Percentiles rank a stretch among this genome's conserved stretches.
phyloP scores from a whole-genome alignment of 108 stramenopile species.

The Cyclostephanos invisitatus region DNA sequence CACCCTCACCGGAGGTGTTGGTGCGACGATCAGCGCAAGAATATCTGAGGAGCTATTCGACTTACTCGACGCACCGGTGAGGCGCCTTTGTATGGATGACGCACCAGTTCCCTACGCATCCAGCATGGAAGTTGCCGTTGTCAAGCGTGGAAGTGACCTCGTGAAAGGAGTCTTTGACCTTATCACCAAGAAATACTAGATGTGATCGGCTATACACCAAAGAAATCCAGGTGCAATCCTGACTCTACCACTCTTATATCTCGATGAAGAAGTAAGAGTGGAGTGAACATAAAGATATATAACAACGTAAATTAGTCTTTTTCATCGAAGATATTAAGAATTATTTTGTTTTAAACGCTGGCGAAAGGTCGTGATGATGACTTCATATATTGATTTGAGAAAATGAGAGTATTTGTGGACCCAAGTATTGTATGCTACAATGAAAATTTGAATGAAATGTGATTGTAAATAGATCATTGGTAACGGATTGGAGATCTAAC shows the following conservation, averaged over 20 bases:
- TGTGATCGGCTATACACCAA: not conserved
- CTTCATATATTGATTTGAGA: not conserved
- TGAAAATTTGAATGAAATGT: too few relatives aligned
- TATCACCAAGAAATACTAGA: slow-evolving; percentile 68
- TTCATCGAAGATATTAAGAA: not conserved
- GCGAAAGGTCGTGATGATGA: not conserved
- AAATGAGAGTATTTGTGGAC: too few relatives aligned
- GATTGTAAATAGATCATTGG: too few relatives aligned
- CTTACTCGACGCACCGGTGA: slow-evolving; percentile 94
- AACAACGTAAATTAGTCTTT: not conserved
- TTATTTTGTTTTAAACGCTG: not conserved
- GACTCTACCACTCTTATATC: not conserved
- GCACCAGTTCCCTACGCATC: slow-evolving; percentile 96
- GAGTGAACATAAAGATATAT: slow-evolving; percentile 9
- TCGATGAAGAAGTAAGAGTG: not conserved
- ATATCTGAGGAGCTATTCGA: slow-evolving; percentile 96
- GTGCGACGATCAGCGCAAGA: slow-evolving; percentile 93
- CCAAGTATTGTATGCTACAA: too few relatives aligned
- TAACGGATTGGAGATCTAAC: not conserved
- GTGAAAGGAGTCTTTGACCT: slow-evolving; percentile 86
- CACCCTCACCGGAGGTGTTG: slow-evolving; percentile 95
- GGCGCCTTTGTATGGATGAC: slow-evolving; percentile 98
- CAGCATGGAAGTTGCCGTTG: slow-evolving; percentile 96
- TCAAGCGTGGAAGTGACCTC: slow-evolving; percentile 90
- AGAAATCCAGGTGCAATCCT: not conserved